Base-by-base conservation (phyloP, 768 basidiomycete genomes). In the Naganishia kalamii region DNA sequence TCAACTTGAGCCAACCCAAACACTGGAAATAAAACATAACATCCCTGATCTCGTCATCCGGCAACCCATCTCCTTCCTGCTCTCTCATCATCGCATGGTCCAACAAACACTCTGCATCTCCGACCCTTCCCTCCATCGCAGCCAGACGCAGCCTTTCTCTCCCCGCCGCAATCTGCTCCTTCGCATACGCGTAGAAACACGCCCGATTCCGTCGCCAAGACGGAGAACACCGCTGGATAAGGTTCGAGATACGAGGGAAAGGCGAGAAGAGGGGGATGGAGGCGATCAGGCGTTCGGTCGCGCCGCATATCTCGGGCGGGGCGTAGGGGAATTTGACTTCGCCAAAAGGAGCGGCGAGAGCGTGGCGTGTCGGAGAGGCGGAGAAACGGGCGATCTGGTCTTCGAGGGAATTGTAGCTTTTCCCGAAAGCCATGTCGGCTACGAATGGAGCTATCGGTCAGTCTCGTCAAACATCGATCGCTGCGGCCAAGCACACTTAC, bases 181-280 rank as follows among this genome's bases (percentile, higher is more conserved):
- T n/a, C n/a, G n/a, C n/a, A n/a, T n/a, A n/a, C n/a, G n/a, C n/a
- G n/a, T n/a, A n/a, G n/a, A n/a, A n/a, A n/a, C n/a, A n/a, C n/a
- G n/a, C n/a, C n/a, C n/a, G n/a, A n/a, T n/a, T n/a, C n/a, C n/a
- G n/a, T n/a, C n/a, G n/a, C n/a, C n/a, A n/a, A n/a, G n/a, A n/a
- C n/a, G n/a, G n/a, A n/a, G n/a, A n/a, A n/a, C n/a, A 64, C 1
- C 51, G n/a, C 13, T 60, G 64, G 60, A 73, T 43, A 57, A 67
- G 69, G 51, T 73, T 69, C 19, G 61, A 40, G 17, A 76, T 1
- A 3, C 21, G n/a, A 10, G 75, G 75, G 37, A 73, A 63, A 13
- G 70, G 46, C 8, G 69, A 70, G 21, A 61, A 50, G 5, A 65
- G 59, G 10, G 73, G 72, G 4, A 76, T 17, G 1, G 70, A 40